Evolutionary conservation across 805 yeast species (phyloP), one percentile per base, ranked within the genome.

Genomic region (Nakazawaea ambrosiae): DNA sequence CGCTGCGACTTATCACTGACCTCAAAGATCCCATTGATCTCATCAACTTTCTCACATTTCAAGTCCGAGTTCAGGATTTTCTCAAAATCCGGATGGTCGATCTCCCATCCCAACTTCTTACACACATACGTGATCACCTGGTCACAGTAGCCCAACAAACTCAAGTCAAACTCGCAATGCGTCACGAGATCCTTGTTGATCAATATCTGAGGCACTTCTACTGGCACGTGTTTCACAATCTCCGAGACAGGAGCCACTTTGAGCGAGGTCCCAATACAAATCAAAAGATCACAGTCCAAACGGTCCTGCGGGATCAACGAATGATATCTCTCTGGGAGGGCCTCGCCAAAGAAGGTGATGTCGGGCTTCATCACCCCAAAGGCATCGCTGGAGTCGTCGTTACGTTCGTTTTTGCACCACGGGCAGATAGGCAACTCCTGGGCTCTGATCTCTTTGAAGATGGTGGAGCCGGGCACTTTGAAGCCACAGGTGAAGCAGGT

Each of bases 191-290:
- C 92, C 50, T 72, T 77, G 53, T 86, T 84, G 45, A 88, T 81
- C 40, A 84, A 65, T 4, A 89, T 67, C 57, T 87, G 95, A 1
- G 96, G 96, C 2, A 84, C 78, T n/a, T 71, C 57, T n/a, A 69
- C 68, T 1, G 81, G 78, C 2, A 88, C 61, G 58, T 73, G 66
- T 44, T 85, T 79, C n/a, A 85, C 89, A 41, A 88, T 84, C 37
- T 85, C 88, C 37, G 87, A 78, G 4, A 89, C 96, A 0, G 97
- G 97, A 0, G 94, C 87, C 18, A 88, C 97, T 53, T 88, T 85
- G 46, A 88, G 66, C 16, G 96, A 87, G 0, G 97, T 88, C 14
- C 97, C 97, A 25, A 88, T 79, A 55, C 95, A 82, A 4, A 88
- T 68, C 31, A 89, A 61, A 38, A 88, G 63, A 57, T 89, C 97